Evolutionary conservation across 371 early-diverging fungal species (phyloP).

Genomic region (Rhizopus delemar): DNA sequence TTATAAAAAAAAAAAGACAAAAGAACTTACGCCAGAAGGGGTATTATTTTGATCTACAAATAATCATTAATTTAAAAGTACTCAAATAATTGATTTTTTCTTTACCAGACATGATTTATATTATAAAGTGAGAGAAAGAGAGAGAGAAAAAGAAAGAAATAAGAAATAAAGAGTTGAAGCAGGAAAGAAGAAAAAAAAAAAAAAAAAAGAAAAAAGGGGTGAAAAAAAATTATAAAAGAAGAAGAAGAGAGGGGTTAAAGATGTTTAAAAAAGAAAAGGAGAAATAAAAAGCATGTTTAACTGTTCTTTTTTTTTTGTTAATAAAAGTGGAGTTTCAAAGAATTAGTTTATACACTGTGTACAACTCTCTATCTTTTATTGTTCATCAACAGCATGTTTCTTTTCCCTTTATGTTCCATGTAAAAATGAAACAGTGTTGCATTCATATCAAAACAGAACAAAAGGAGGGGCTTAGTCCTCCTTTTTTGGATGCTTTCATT

Average conservation of each 20-base stretch:
- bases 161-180: background rate
- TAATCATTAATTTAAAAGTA: background rate
- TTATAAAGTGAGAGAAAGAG: background rate
- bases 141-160: conserved; percentile 10
- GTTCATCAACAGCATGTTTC: conserved; percentile 5
- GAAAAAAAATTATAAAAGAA: background rate
- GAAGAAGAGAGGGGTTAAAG: too few relatives aligned
- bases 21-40: conserved; percentile 35
- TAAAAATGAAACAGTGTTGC: background rate
- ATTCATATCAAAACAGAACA: conserved; percentile 6
- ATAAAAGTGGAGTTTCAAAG: too few relatives aligned
- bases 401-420: conserved; percentile 14
- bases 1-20: conserved; percentile 4
- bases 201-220: conserved; percentile 14
- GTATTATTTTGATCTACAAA: conserved; percentile 34
- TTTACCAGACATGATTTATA: conserved; percentile 32
- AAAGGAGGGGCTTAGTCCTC: conserved; percentile 38
- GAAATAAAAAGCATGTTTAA: too few relatives aligned
- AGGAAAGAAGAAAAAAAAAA: conserved; percentile 11
- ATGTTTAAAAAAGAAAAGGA: too few relatives aligned
- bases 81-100: background rate
- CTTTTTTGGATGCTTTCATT: background rate
- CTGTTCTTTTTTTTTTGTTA: too few relatives aligned
- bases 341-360: too few relatives aligned
- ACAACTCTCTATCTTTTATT: too few relatives aligned